Base-by-base conservation (phyloP, 208 protist genomes). In the Acanthamoeba culbertsoni region DNA sequence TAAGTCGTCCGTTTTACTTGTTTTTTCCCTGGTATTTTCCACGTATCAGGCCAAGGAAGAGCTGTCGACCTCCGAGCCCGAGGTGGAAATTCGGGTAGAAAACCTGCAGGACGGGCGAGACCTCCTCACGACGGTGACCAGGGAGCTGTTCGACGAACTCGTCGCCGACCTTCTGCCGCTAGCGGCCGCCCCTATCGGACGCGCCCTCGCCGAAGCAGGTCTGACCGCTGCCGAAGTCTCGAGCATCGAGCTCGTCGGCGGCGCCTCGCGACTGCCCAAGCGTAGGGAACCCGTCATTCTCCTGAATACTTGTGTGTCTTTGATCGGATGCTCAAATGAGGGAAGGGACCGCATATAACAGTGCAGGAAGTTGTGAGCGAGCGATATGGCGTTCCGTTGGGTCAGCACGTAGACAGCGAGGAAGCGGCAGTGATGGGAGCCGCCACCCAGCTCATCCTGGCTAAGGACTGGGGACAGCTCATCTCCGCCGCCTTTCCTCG, bases 201-300 rank as follows among this genome's bases (percentile, higher is more conserved):
- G 48, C 33, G 75, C 75, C 7, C 75, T 86, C 33, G 45, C 45
- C 10, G 42, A 86, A 43, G 75, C 75, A 18, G 75, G 75, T 2
- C 4, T 86, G 7, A 8, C 45, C 45, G 23, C n/a, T 23, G 14
- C 45, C 75, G 75, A 86, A 26, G 45, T 86, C 10, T 43, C 75
- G 7, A n/a, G 42, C 48, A 86, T 86, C n/a, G 75, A 86, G 26
- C 75, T 86, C 42, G 48, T 86, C 37, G 75, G 75, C 75, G 75
- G 75, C 23, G 75, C 75, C 20, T 4, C 45, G 48, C 75, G 75
- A 4, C 7, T 55, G 7, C 75, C 75, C 23, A 28, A 62, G n/a
- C 45, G 75, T 86, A 57, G 42, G n/a, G 23, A 16, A 20, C 8
- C 63, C 8, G 16, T 43, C 33, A 45, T 35, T 7, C 7, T 5